Evolutionary conservation across 169 alveolate genomes (phyloP).

Genomic region (Eimeria acervulina): DNA sequence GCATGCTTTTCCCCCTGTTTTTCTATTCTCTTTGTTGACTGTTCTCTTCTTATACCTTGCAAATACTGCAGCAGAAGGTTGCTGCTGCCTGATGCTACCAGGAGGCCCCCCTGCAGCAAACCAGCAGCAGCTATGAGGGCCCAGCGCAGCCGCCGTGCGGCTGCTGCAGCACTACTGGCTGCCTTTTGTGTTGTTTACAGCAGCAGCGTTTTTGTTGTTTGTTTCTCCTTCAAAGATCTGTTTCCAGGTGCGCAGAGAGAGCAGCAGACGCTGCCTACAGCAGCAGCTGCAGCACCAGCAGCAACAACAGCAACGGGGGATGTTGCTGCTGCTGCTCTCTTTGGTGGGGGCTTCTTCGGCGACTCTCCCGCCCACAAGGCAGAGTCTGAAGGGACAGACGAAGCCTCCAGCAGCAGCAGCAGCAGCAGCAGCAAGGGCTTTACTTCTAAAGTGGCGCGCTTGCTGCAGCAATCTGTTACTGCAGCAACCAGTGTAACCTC

Average conservation of each 20-base stretch:
- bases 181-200: background rate
- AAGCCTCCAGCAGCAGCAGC: background rate
- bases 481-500: background rate
- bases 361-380: background rate
- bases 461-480: constrained; percentile 41
- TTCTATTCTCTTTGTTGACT: background rate
- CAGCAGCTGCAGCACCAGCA: background rate
- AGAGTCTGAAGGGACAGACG: background rate
- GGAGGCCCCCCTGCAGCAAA: background rate
- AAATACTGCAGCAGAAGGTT: background rate
- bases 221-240: background rate
- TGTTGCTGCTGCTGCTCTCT: constrained; percentile 25
- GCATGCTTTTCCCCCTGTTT: background rate
- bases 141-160: background rate
- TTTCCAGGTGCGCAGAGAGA: background rate
- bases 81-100: background rate
- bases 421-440: background rate
- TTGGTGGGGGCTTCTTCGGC: constrained; percentile 59
- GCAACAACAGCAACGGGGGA: background rate
- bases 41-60: background rate
- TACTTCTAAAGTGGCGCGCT: background rate
- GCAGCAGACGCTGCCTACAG: background rate
- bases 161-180: background rate
- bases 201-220: background rate
- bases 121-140: background rate